Percentiles rank a stretch among this genome's conserved stretches.
phyloP scores from a whole-genome alignment of 2,329 filamentous ascomycete species.

The Canariomyces notabilis region DNA sequence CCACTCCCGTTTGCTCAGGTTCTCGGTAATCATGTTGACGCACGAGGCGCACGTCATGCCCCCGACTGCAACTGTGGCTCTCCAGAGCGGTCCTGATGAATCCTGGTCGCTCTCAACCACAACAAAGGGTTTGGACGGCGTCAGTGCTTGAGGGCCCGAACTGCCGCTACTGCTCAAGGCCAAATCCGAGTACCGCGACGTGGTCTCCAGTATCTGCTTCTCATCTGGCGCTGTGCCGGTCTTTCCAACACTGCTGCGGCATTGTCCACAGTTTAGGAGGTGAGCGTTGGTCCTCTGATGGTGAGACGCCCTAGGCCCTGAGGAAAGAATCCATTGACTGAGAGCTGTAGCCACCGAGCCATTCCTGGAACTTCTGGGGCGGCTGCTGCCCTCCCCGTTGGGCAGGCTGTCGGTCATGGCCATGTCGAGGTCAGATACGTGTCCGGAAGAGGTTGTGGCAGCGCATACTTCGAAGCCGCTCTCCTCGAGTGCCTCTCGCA shows the following conservation, averaged over 20 bases:
- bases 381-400: constrained; percentile 18
- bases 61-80: constrained; percentile 41
- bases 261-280: constrained; percentile 41
- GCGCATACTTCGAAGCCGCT: constrained; percentile 56
- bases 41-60: constrained; percentile 74
- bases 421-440: constrained; percentile 22
- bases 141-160: constrained; percentile 5
- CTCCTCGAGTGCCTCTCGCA: constrained; percentile 45
- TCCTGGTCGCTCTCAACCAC: constrained; percentile 32
- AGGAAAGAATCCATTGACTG: constrained; percentile 26
- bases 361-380: constrained; percentile 1
- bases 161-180: constrained; percentile 5
- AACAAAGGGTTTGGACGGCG: constrained; percentile 28
- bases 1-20: constrained; percentile 53
- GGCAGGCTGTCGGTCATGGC: constrained; percentile 19
- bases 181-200: constrained; percentile 2
- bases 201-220: constrained; percentile 15
- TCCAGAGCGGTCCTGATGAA: constrained; percentile 16
- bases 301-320: constrained; percentile 18
- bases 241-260: constrained; percentile 14
- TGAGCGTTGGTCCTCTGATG: constrained; percentile 31
- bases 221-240: constrained; percentile 10
- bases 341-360: constrained; percentile 13
- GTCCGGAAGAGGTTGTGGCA: constrained; percentile 34
- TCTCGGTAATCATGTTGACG: constrained; percentile 57